Evolutionary conservation across 2,329 filamentous ascomycete species (phyloP), one percentile per base, ranked within the genome.

Genomic region (Fusarium continuum): DNA sequence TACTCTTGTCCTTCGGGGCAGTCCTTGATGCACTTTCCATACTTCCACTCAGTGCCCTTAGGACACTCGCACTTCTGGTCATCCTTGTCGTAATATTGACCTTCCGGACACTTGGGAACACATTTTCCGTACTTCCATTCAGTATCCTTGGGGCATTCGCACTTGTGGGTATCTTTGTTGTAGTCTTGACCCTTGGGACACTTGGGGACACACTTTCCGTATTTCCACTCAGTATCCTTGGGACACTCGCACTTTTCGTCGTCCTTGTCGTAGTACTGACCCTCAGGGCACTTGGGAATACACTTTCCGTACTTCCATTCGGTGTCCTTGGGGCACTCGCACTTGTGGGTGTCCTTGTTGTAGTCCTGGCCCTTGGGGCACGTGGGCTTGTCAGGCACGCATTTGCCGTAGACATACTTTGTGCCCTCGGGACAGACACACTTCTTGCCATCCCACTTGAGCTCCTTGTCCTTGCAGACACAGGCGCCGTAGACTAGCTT

Each of bases 331-430:
- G 61, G 56, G 26, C 62, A 65, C 7, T 38, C 47, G 5, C 60
- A 63, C 34, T 64, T 63, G 29, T 50, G 41, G 41, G 14, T 2
- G 5, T 59, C 3, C 47, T 10, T 16, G 17, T 38, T 5, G 29
- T 39, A 58, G 20, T 22, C 25, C n/a, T 55, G 22, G 3, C 49
- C 49, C 16, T 55, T 31, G 23, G 64, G 45, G 34, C 62, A 65
- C 11, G 23, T 22, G 10, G 50, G 50, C 17, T 35, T 44, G 46
- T 54, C 40, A 10, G 17, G 22, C 8, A 34, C 52, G n/a, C 65
- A 68, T n/a, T 55, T 44, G 51, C 62, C 58, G 14, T 65, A 66
- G 25, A 34, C 26, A 23, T 55, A 38, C 32, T n/a, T n/a, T n/a
- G n/a, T n/a, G n/a, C n/a, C n/a, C n/a, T n/a, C n/a, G n/a, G n/a